A percentile compares a stretch with the other conserved stretches of the same genome.
phyloP scores from a whole-genome alignment of 345 rosid genomes.

The Aquilaria sinensis region DNA sequence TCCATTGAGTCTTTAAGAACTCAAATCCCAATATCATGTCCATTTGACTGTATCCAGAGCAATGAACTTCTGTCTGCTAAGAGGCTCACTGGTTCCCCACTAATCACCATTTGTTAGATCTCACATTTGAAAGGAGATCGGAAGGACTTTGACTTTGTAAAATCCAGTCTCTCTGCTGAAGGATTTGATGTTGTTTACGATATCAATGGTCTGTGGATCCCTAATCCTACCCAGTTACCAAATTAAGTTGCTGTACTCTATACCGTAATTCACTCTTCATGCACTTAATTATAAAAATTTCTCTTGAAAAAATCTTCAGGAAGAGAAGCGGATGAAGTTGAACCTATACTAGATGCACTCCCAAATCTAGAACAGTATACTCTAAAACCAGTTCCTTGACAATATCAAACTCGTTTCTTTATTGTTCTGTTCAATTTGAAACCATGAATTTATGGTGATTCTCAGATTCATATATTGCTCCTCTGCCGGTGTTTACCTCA shows the following conservation, averaged over 20 bases:
- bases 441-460: constrained; percentile 18
- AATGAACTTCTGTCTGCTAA: not conserved
- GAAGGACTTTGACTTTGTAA: constrained; percentile 89
- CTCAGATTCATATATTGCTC: constrained; percentile 89
- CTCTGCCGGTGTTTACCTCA: constrained; percentile 93
- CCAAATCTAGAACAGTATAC: constrained; percentile 92
- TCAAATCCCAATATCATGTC: not conserved
- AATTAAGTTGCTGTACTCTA: not conserved
- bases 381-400: constrained; percentile 8
- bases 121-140: constrained; percentile 97
- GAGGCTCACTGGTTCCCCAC: not conserved
- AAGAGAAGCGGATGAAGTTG: constrained; percentile 88
- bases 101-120: constrained; percentile 42
- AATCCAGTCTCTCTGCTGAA: constrained; percentile 89
- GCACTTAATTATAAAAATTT: not conserved
- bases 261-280: not conserved
- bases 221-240: not conserved
- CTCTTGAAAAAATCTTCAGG: constrained; percentile 37
- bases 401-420: no score
- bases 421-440: not conserved
- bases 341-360: constrained; percentile 83
- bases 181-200: constrained; percentile 94
- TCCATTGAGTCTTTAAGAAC: not conserved
- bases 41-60: not conserved
- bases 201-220: constrained; percentile 58